Evolutionary conservation across 805 yeast species (phyloP).

Genomic region (Gaillardinia entomophila): DNA sequence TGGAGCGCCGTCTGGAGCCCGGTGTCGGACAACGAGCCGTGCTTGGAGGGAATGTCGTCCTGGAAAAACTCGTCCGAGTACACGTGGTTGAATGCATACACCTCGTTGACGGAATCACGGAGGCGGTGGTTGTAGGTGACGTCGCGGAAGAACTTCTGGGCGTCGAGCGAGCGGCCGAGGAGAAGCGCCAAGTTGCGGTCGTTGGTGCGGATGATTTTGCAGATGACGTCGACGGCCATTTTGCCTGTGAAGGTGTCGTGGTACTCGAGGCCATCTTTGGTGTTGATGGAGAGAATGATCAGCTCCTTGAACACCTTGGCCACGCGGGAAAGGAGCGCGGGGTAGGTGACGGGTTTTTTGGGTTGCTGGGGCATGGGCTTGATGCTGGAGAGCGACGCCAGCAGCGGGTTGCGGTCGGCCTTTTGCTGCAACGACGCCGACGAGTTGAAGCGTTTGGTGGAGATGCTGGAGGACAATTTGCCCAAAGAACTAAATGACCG

Average conservation of each 20-base stretch:
- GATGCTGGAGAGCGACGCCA: constrained; percentile 23
- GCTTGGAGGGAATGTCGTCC: constrained; percentile 23
- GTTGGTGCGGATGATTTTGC: constrained; percentile 78
- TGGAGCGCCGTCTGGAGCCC: constrained; percentile 9
- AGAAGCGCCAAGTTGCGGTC: constrained; percentile 87
- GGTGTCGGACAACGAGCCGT: constrained; percentile 17
- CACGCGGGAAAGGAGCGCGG: constrained; percentile 82
- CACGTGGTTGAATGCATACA: constrained; percentile 72
- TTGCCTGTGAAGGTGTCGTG: constrained; percentile 92
- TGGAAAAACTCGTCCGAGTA: constrained; percentile 42
- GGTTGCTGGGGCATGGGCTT: constrained; percentile 41
- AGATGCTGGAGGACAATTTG: constrained; percentile 32
- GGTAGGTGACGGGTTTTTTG: constrained; percentile 70
- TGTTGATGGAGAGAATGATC: constrained; percentile 66
- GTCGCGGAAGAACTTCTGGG: constrained; percentile 91
- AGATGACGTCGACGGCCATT: constrained; percentile 88
- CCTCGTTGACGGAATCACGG: constrained; percentile 81
- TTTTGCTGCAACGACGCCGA: constrained; percentile 22
- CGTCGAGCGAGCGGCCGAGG: constrained; percentile 87
- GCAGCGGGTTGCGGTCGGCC: constrained; percentile 24
- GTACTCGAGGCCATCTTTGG: constrained; percentile 86
- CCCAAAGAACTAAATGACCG: constrained; percentile 37
- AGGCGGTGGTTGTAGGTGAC: constrained; percentile 91
- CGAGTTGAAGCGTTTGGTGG: constrained; percentile 34
- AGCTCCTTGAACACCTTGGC: constrained; percentile 71